Evolutionary conservation across 345 rosid genomes (phyloP).

Genomic region (Populus nigra): DNA sequence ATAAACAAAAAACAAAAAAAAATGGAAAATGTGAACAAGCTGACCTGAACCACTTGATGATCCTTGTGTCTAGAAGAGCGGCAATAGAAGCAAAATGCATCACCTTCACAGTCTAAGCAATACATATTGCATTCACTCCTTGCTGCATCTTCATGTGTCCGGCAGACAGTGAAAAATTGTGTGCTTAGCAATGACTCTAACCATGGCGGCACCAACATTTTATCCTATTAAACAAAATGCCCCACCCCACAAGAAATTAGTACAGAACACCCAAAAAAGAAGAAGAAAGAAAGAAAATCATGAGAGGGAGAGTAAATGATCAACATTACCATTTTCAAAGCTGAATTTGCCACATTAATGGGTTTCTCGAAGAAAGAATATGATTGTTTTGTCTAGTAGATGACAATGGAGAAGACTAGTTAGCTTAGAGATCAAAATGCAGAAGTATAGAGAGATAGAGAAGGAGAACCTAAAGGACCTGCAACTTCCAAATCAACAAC

Average conservation of each 20-base stretch:
- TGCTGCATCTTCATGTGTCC: conserved; percentile 55
- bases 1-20: not conserved
- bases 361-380: conserved; percentile 1
- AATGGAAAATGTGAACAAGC: not conserved
- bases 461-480: conserved; percentile 10
- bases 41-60: conserved; percentile 78
- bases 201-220: conserved; percentile 76
- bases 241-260: not conserved
- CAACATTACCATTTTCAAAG: conserved; percentile 12
- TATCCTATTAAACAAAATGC: conserved; percentile 17
- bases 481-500: conserved; percentile 45
- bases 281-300: not conserved
- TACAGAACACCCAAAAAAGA: not conserved
- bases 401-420: not conserved
- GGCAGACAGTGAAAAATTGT: conserved; percentile 58
- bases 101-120: conserved; percentile 65
- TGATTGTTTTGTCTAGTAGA: not conserved
- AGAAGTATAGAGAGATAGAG: conserved; percentile 1
- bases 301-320: not conserved
- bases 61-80: conserved; percentile 74
- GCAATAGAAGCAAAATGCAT: conserved; percentile 77
- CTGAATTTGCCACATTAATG: conserved; percentile 13
- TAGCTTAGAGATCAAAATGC: not conserved
- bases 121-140: conserved; percentile 84
- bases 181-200: conserved; percentile 63